Base-by-base conservation (phyloP, 306 rosid genomes). In the Gleditsia sinensis region DNA sequence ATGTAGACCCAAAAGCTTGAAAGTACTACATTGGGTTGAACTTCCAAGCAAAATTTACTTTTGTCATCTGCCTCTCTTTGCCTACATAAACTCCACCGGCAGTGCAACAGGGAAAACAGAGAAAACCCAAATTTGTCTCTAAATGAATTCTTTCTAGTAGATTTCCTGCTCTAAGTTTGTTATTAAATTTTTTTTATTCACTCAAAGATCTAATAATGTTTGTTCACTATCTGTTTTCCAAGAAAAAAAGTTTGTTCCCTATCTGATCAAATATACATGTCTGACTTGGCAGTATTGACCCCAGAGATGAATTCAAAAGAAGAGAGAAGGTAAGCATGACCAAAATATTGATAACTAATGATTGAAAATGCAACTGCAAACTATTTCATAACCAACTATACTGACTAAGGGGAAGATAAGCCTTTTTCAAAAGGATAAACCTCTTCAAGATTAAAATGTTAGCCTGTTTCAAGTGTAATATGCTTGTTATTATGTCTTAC, bases 151-250 rank as follows among this genome's bases (percentile, higher is more conserved):
- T 20, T 6, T 16, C 62, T 20, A 50, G 39, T 20, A 49, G 27
- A 49, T 68, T 20, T 30, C 61, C 45, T 30, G 60, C 45, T 48
- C 17, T 32, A 67, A 27, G 1, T 9, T 5, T n/a, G n/a, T 14
- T 20, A 9, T 30, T 20, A 2, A 34, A 69, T 5, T 21, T 36
- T 21, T 36, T 16, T 53, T 34, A 69, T 1, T 28, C 66, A 37
- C 27, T 24, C 23, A 55, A 71, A 37, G 39, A 2, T 53, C 50
- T 53, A 21, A 13, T 24, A 21, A 34, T 8, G 27, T 28, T 45
- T 32, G 43, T 67, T 67, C 45, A 67, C 46, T 49, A 30, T 30
- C 53, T 37, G 64, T n/a, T n/a, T n/a, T n/a, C n/a, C n/a, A n/a
- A n/a, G n/a, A n/a, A n/a, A n/a, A n/a, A n/a, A n/a, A n/a, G 27